Evolutionary conservation across 345 rosid species (phyloP).

Genomic region (Kandelia obovata): DNA sequence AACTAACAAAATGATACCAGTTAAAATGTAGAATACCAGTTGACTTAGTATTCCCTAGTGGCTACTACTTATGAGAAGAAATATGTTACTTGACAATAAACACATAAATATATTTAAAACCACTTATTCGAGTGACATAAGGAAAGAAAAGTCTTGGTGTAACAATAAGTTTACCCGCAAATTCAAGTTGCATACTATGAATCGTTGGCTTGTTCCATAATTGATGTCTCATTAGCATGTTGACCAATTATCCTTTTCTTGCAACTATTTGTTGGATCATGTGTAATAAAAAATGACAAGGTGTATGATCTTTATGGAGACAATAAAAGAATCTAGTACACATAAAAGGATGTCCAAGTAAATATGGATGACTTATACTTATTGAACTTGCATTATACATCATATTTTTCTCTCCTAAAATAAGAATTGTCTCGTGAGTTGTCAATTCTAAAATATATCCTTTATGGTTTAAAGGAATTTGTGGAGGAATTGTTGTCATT

Average conservation of each 20-base stretch:
- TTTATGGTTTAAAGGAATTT: slow-evolving; percentile 62
- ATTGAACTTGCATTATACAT: slow-evolving; percentile 73
- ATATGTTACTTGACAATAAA: too few relatives aligned
- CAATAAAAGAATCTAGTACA: slow-evolving; percentile 57
- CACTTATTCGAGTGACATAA: too few relatives aligned
- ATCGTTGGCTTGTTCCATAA: too few relatives aligned
- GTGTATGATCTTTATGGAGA: slow-evolving; percentile 44
- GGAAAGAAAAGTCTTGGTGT: too few relatives aligned
- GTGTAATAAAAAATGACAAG: slow-evolving; percentile 46
- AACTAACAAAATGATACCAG: too few relatives aligned
- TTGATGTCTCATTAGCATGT: too few relatives aligned
- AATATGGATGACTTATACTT: slow-evolving; percentile 65
- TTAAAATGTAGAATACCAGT: too few relatives aligned
- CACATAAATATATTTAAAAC: too few relatives aligned
- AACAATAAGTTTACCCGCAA: too few relatives aligned
- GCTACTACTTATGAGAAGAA: too few relatives aligned
- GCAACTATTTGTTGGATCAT: slow-evolving; percentile 69
- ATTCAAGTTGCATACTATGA: too few relatives aligned
- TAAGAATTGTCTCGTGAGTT: slow-evolving; percentile 91
- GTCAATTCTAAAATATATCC: slow-evolving; percentile 90
- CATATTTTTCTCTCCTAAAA: slow-evolving; percentile 78
- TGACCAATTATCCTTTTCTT: background rate
- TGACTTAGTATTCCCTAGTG: too few relatives aligned
- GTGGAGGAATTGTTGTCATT: slow-evolving; percentile 88
- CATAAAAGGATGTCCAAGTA: slow-evolving; percentile 79